A percentile compares a stretch with the other conserved stretches of the same genome.
These are phyloP conservation scores for Dryadomyces quercivorus DNA, from an alignment of 2,329 filamentous ascomycete species.

Conservation along the genomic window DNA sequence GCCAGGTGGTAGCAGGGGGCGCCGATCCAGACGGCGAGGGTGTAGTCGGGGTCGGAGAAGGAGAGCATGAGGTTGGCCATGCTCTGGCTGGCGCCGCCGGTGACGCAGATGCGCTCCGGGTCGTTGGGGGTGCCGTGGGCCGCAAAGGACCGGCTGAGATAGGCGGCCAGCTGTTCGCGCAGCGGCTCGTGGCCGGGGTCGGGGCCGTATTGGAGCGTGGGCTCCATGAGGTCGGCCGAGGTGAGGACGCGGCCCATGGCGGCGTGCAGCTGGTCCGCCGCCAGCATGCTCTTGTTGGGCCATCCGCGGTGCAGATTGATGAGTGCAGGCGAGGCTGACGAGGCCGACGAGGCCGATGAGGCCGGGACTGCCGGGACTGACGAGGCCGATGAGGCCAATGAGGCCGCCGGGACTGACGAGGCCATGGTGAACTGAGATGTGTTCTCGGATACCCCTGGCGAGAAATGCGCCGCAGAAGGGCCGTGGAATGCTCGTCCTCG, in stretches of 20 bases:
- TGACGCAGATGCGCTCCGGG: conserved; percentile 59
- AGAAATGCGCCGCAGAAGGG: not conserved
- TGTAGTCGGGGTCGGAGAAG: conserved; percentile 68
- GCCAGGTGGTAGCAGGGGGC: conserved; percentile 77
- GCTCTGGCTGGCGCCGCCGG: conserved; percentile 76
- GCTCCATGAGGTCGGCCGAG: conserved; percentile 37
- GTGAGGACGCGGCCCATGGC: conserved; percentile 52
- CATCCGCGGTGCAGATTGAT: conserved; percentile 60
- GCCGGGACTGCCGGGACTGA: too few relatives aligned
- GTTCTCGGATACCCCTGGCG: not conserved
- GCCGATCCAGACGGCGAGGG: conserved; percentile 66
- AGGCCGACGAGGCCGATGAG: too few relatives aligned
- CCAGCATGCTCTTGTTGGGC: conserved; percentile 52
- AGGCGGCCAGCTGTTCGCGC: conserved; percentile 54
- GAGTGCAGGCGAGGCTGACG: conserved; percentile 21
- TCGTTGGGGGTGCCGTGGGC: conserved; percentile 17
- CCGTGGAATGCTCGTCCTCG: not conserved
- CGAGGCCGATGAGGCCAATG: too few relatives aligned
- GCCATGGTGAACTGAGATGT: too few relatives aligned
- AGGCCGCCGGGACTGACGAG: too few relatives aligned
- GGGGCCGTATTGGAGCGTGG: conserved; percentile 67
- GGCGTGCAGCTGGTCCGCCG: conserved; percentile 45
- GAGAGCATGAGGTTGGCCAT: conserved; percentile 65
- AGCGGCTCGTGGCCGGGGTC: conserved; percentile 64
- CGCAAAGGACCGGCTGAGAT: conserved; percentile 54